A percentile compares a stretch with the other conserved stretches of the same genome.
These are phyloP conservation scores for Rubia tinctorum DNA, from an alignment of 305 asterid genomes.

Conservation along the genomic window DNA sequence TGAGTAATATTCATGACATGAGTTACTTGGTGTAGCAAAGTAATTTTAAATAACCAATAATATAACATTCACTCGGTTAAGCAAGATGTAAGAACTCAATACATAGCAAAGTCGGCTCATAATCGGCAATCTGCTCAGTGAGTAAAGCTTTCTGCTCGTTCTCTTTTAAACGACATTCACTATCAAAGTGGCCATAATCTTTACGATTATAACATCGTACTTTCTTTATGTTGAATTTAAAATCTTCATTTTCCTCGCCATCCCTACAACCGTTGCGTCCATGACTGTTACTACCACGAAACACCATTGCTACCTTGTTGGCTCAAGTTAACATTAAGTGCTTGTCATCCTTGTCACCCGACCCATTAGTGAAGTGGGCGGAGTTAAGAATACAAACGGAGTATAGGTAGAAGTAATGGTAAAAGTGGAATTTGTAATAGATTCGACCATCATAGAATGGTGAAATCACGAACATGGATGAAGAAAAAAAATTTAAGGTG, in stretches of 20 bases:
- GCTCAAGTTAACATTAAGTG: neutral
- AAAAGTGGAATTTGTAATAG: too few relatives aligned
- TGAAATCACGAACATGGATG: too few relatives aligned
- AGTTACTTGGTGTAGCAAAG: too few relatives aligned
- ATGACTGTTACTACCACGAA: neutral
- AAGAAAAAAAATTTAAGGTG: too few relatives aligned
- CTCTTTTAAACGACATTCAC: neutral
- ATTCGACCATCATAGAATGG: too few relatives aligned
- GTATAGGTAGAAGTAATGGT: too few relatives aligned
- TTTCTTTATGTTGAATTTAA: too few relatives aligned
- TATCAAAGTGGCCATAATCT: neutral
- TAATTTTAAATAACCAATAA: too few relatives aligned
- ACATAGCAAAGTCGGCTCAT: neutral
- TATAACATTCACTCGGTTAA: neutral
- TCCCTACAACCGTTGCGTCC: neutral
- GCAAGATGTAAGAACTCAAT: neutral
- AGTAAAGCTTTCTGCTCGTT: neutral
- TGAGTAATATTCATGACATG: too few relatives aligned
- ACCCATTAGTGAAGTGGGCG: neutral
- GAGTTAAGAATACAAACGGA: too few relatives aligned
- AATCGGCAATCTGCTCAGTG: neutral
- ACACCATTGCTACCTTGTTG: neutral
- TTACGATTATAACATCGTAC: neutral
- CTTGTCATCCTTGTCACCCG: neutral
- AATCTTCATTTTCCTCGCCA: too few relatives aligned